These are phyloP conservation scores for Azolla pinnata DNA, from an alignment of 75 land plant genomes.

Conservation along the genomic window DNA sequence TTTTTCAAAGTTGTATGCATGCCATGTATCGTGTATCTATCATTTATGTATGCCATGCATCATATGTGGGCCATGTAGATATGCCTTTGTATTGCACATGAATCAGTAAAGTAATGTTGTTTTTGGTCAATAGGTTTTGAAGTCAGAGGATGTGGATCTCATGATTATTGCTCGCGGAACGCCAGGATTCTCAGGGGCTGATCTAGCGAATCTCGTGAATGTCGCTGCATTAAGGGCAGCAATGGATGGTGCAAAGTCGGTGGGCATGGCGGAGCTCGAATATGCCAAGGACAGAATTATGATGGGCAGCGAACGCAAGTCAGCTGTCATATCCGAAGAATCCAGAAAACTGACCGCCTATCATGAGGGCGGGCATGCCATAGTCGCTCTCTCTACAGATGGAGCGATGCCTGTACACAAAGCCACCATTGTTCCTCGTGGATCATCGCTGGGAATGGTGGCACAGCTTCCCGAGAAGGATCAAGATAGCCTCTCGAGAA, in stretches of 20 bases:
- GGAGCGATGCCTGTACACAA: conserved; percentile 32
- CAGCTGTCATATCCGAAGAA: conserved; percentile 35
- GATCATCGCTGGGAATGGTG: conserved; percentile 36
- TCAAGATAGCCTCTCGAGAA: conserved; percentile 27
- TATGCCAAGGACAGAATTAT: conserved; percentile 35
- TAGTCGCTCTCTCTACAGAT: conserved; percentile 27
- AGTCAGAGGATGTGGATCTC: conserved; percentile 26
- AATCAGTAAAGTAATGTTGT: too few relatives aligned
- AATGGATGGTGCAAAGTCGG: conserved; percentile 34
- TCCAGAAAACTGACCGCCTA: conserved; percentile 30
- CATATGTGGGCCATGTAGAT: too few relatives aligned
- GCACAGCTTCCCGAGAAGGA: conserved; percentile 37
- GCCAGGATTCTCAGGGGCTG: conserved; percentile 37
- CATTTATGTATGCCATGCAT: too few relatives aligned
- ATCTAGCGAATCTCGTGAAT: conserved; percentile 33
- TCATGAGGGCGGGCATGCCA: conserved; percentile 40
- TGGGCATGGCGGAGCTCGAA: conserved; percentile 30
- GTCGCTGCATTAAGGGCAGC: conserved; percentile 37
- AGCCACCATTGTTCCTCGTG: conserved; percentile 36
- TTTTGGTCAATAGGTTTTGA: conserved; percentile 27
- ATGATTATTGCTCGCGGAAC: conserved; percentile 32
- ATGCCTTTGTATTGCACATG: too few relatives aligned
- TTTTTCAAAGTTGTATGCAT: too few relatives aligned
- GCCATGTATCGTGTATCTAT: too few relatives aligned
- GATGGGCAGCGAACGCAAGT: conserved; percentile 39